Conservation (phyloP, 176 grass and related monocot species). For the Echinochloa phyllopogon region DNA sequence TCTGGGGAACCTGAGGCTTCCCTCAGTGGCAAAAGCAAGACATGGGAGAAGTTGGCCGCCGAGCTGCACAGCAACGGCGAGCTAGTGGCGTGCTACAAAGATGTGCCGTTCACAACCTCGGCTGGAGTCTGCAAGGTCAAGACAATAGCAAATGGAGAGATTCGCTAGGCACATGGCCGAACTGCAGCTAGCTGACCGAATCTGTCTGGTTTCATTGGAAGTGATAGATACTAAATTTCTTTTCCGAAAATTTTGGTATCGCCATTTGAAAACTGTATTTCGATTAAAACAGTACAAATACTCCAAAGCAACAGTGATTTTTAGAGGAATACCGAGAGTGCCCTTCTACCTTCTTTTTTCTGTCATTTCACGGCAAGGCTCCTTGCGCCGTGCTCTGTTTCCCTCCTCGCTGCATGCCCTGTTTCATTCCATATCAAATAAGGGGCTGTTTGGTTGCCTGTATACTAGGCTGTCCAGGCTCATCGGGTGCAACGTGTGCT, state of each 20-base stretch:
- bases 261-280: neutral
- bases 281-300: constrained; percentile 4
- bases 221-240: neutral
- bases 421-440: neutral
- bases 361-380: neutral
- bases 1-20: constrained; percentile 71
- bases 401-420: neutral
- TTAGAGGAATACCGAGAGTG: neutral
- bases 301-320: neutral
- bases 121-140: constrained; percentile 74
- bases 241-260: constrained; percentile 9
- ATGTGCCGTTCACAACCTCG: constrained; percentile 70
- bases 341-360: neutral
- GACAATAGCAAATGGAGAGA: constrained; percentile 73
- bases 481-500: too few relatives aligned
- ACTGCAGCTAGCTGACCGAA: neutral
- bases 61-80: constrained; percentile 73
- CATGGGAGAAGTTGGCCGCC: constrained; percentile 82
- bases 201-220: constrained; percentile 8
- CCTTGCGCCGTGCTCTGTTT: neutral
- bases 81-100: constrained; percentile 77
- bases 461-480: too few relatives aligned
- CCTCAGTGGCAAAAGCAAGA: constrained; percentile 81
- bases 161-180: constrained; percentile 51
- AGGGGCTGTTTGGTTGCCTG: too few relatives aligned